Evolutionary conservation across 2,329 filamentous ascomycete species (phyloP), one percentile per base, ranked within the genome.

Genomic region (Cordyceps farinosa): DNA sequence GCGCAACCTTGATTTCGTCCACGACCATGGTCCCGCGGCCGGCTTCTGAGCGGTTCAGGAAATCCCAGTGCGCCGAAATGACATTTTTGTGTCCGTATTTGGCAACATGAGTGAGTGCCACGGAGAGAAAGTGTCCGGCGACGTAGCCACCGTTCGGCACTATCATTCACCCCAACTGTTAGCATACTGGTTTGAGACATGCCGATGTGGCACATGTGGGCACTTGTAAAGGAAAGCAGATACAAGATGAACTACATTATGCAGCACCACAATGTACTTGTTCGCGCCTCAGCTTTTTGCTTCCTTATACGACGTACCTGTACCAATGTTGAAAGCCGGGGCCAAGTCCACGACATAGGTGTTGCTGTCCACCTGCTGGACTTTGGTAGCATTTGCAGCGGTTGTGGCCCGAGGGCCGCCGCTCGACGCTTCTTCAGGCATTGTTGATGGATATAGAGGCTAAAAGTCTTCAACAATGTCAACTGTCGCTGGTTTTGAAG

Each of bases 121-220:
- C 75, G 3, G 70, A 67, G 45, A 80, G 69, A 55, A 82, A 73
- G 54, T 76, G 72, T 17, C 75, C 73, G 5, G 78, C 75, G 1
- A 80, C 74, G 62, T 80, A 82, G 47, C 80, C 79, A 64, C 80
- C 79, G 62, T 82, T 79, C 2, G 79, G 79, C 15, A 81, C 76
- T 77, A 65, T 30, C 38, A 56, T 29, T 27, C 11, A 3, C 3
- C 4, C 7, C 5, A 15, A 10, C 11, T 38, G 56, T 59, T 29
- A 59, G 56, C 22, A 22, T 15, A 27, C 27, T 9, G 5, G 10
- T 6, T 34, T 17, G 15, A 36, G 3, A 22, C 6, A 5, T 7
- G n/a, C 30, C 10, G 3, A 3, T 30, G 34, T 5, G 3, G 10
- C 13, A 44, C 8, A 29, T 38, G n/a, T 38, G 9, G 38, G 27